phyloP scores from a whole-genome alignment of 129 eudicot genomes.

The Lactuca saligna region DNA sequence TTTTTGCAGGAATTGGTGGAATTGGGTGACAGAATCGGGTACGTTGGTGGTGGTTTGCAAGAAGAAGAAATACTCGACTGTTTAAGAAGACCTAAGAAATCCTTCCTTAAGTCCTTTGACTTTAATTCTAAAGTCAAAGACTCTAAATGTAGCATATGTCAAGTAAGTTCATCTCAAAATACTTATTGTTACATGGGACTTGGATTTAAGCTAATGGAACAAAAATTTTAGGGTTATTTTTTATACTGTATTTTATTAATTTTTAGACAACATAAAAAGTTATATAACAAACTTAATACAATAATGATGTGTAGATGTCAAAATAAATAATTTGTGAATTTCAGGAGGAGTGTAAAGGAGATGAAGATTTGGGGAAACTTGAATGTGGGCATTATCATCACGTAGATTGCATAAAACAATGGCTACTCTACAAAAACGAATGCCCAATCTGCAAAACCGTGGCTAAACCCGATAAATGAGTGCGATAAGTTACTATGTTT shows the following conservation, averaged over 20 bases:
- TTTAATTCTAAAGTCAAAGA: slow-evolving; percentile 31
- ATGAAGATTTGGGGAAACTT: slow-evolving; percentile 42
- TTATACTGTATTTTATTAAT: no score
- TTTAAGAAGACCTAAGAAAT: slow-evolving; percentile 34
- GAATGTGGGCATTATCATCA: slow-evolving; percentile 53
- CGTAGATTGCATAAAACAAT: slow-evolving; percentile 50
- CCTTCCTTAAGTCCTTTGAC: slow-evolving; percentile 33
- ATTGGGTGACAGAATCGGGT: slow-evolving; percentile 46
- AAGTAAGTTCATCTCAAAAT: slow-evolving; percentile 32
- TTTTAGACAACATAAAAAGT: no score
- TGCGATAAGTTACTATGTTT: neutral
- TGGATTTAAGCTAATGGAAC: no score
- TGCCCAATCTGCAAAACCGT: slow-evolving; percentile 47
- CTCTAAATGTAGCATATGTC: slow-evolving; percentile 52
- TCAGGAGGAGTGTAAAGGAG: slow-evolving; percentile 44
- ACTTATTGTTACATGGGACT: neutral
- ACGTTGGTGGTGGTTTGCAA: slow-evolving; percentile 37
- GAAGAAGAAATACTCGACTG: slow-evolving; percentile 42
- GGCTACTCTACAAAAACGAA: slow-evolving; percentile 44
- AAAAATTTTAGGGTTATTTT: no score
- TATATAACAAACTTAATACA: no score
- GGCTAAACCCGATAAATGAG: slow-evolving; percentile 31
- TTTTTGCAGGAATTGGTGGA: slow-evolving; percentile 43
- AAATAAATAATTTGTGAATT: neutral
- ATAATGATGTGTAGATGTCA: neutral